Conservation (phyloP, 139 green algal species). For the Ulvella scutata region DNA sequence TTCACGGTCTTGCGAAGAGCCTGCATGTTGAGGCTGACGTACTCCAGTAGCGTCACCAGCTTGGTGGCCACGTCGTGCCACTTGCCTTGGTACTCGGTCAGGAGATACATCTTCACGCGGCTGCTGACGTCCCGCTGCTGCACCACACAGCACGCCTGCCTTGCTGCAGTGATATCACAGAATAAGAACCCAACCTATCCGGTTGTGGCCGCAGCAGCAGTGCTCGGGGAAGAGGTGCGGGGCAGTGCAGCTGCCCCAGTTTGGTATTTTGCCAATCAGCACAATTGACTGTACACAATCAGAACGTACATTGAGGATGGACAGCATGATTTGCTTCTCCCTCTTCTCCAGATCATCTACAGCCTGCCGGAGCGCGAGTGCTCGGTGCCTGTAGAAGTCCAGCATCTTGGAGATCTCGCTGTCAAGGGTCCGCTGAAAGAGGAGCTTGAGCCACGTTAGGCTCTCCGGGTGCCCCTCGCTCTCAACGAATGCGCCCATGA, state of each 20-base stretch:
- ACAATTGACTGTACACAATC: neutral
- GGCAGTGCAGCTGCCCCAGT: no score
- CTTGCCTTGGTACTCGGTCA: neutral
- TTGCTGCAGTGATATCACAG: neutral
- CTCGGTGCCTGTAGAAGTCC: neutral
- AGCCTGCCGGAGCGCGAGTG: neutral
- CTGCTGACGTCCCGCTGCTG: neutral
- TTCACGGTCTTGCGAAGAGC: constrained; percentile 29
- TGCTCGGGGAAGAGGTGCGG: no score
- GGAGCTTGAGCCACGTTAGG: neutral
- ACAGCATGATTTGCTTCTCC: neutral
- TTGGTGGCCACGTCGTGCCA: neutral
- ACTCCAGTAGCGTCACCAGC: constrained; percentile 14
- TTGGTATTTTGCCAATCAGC: no score
- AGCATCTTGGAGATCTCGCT: neutral
- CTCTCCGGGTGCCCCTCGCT: neutral
- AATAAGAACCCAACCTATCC: no score
- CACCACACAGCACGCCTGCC: neutral
- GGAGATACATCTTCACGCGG: neutral
- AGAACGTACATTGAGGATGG: neutral
- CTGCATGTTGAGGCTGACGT: constrained; percentile 25
- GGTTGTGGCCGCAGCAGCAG: no score
- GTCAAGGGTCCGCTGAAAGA: neutral
- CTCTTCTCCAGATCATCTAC: neutral
- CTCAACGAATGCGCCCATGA: neutral